Evolutionary conservation across 1,284 basidiomycete species (phyloP), one percentile per base, ranked within the genome.

Genomic region (Singerocomus inundabilis): DNA sequence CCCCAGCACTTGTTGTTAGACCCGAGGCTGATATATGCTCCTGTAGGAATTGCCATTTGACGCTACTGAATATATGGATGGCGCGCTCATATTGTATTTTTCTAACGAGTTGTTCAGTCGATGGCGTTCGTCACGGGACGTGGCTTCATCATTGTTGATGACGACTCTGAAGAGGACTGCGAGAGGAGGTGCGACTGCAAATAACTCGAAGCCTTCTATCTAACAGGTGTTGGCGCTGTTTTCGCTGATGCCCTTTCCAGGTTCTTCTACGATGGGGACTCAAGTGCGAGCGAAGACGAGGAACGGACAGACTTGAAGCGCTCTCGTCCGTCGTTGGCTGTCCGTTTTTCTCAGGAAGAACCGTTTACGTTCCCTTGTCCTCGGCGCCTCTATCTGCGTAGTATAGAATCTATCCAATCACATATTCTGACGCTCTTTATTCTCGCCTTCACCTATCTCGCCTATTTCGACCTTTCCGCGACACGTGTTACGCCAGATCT

Each of bases 11-110:
- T 28, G 21, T n/a, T 51, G 30, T 55, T 40, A 45, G 51, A 38
- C 43, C 55, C 47, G 45, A 37, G 42, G 54, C 48, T 61, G 8
- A 64, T 26, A 11, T 48, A 18, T 39, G 38, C 39, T 44, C 39
- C 45, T 32, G 32, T 58, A 93, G 89, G 91, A 94, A 78, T 84
- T 87, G 69, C 91, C 91, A 3, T 90, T 96, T 57, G 92, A 91
- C 28, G 92, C 91, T n/a, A 96, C 93, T 0, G 93, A 96, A 67
- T 97, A 95, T 65, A 96, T 97, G 88, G 93, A 97, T 59, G 91
- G 92, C 2, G 86, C 93, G 1, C 74, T 97, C 39, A 88, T 86
- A 8, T 73, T 88, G 24, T 74, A 83, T 0, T 92, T 97, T 3
- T 71, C 97, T 21, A 88, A 85, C 51, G 93, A 96, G 61, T 73